These are phyloP conservation scores for Fennellomyces sp. DNA, from an alignment of 371 early-diverging fungal species.

Conservation along the genomic window DNA sequence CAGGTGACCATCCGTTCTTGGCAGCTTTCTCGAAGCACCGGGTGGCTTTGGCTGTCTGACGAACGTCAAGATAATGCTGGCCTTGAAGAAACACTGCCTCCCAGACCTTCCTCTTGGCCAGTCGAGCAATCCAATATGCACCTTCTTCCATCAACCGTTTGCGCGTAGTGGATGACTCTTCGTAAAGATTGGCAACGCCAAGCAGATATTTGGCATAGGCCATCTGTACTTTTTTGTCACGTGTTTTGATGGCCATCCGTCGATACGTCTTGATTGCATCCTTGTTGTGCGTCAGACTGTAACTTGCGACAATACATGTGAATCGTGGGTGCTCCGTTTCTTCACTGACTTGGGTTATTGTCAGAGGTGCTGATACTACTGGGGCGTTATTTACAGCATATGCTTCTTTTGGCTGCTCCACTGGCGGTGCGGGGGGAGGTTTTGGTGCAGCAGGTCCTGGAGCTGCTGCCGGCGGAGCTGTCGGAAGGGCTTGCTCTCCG, in stretches of 20 bases:
- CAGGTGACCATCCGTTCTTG: constrained; percentile 12
- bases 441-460: not conserved
- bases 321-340: constrained; percentile 1
- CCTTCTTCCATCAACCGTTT: constrained; percentile 57
- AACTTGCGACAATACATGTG: constrained; percentile 18
- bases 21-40: constrained; percentile 18
- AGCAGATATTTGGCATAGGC: constrained; percentile 77
- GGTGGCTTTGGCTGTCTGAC: constrained; percentile 1
- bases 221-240: constrained; percentile 65
- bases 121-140: constrained; percentile 72
- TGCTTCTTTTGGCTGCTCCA: not conserved
- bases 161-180: constrained; percentile 10
- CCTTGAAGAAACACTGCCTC: constrained; percentile 77
- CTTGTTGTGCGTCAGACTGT: constrained; percentile 25
- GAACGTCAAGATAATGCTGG: constrained; percentile 55
- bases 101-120: constrained; percentile 62
- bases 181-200: constrained; percentile 30
- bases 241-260: constrained; percentile 76
- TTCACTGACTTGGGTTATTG: not conserved
- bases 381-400: not conserved
- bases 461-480: not conserved
- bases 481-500: not conserved
- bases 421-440: not conserved
- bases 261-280: constrained; percentile 60
- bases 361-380: not conserved